Evolutionary conservation across 73 alveolate genomes (phyloP).

Genomic region (Halteria grandinella): DNA sequence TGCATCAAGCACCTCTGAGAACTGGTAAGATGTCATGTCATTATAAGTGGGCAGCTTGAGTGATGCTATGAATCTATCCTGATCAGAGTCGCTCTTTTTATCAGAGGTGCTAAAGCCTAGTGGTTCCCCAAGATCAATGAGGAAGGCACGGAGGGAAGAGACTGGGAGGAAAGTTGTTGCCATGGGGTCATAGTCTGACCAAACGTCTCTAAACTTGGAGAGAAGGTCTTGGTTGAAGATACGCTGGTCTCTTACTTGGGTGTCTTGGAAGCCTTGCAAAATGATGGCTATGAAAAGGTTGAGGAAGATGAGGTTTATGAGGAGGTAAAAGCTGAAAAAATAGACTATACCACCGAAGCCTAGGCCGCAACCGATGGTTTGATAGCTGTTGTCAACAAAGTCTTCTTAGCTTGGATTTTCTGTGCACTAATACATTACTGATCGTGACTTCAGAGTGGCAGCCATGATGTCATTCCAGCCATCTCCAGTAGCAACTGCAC

Average conservation of each 20-base stretch:
- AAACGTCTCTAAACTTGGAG: not conserved
- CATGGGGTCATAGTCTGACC: slow-evolving; percentile 12
- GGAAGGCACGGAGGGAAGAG: not conserved
- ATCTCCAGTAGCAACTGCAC: slow-evolving; percentile 84
- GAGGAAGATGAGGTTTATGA: slow-evolving; percentile 14
- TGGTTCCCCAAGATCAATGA: not conserved
- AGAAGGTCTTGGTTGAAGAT: not conserved
- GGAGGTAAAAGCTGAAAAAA: slow-evolving; percentile 3
- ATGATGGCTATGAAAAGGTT: slow-evolving; percentile 56
- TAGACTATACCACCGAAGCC: not conserved
- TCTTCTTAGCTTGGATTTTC: slow-evolving; percentile 48
- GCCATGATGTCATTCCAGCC: slow-evolving; percentile 88
- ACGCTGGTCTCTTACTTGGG: not conserved
- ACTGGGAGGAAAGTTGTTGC: not conserved
- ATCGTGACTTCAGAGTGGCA: slow-evolving; percentile 59
- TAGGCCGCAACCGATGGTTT: slow-evolving; percentile 21
- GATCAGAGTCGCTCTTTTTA: no score
- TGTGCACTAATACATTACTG: slow-evolving; percentile 17
- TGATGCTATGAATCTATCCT: not conserved
- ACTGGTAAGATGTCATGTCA: not conserved
- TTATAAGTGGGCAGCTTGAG: slow-evolving; percentile 1
- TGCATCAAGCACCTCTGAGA: not conserved
- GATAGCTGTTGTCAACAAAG: not conserved
- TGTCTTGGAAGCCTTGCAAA: slow-evolving; percentile 21
- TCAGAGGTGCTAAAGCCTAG: not conserved